Percentiles rank a stretch among this genome's conserved stretches.
These are phyloP conservation scores for Rhodamnia rubescens DNA, from an alignment of 345 rosid genomes.

Conservation along the genomic window DNA sequence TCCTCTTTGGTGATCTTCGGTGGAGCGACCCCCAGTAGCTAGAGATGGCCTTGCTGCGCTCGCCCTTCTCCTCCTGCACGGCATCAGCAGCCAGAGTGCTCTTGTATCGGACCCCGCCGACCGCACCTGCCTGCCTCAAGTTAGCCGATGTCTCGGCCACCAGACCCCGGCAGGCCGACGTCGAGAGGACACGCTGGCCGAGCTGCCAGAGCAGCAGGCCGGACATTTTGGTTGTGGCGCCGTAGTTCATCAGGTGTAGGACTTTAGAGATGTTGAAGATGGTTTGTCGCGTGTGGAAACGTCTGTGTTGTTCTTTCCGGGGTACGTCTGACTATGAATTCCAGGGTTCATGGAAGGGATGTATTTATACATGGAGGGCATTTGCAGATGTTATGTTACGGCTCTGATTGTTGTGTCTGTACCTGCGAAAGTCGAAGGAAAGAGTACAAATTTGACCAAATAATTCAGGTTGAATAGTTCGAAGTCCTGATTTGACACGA, in stretches of 20 bases:
- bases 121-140: background rate
- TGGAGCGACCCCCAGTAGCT: conserved; percentile 56
- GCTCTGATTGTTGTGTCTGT: background rate
- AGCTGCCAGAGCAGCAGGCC: background rate
- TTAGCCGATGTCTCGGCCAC: background rate
- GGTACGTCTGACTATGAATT: background rate
- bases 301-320: background rate
- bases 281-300: background rate
- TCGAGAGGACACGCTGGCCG: background rate
- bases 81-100: background rate
- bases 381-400: background rate
- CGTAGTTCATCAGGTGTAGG: background rate
- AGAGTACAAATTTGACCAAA: background rate
- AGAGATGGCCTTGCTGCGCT: conserved; percentile 1
- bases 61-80: background rate
- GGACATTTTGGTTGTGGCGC: background rate
- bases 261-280: background rate
- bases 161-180: background rate
- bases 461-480: background rate
- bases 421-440: background rate
- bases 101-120: background rate
- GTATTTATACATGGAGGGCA: background rate
- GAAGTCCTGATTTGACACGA: background rate
- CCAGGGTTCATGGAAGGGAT: background rate
- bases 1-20: conserved; percentile 34